Conservation (phyloP, 305 asterid genomes). For the Fraxinus floribunda region DNA sequence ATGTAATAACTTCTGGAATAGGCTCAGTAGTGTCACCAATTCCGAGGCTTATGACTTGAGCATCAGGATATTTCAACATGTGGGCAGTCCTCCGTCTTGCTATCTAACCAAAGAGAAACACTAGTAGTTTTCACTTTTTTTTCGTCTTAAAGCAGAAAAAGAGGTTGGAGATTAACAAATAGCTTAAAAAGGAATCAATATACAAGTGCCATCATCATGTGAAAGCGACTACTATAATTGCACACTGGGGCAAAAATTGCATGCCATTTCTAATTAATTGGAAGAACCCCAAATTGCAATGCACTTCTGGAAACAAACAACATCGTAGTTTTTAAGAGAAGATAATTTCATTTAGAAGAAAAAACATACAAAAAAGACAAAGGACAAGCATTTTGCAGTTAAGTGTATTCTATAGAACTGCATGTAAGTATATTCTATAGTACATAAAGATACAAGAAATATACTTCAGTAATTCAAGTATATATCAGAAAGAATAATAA, state of each 20-base stretch:
- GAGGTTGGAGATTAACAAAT: neutral
- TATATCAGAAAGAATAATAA: neutral
- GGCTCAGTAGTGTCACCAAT: slow-evolving; percentile 99
- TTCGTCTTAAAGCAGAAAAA: slow-evolving; percentile 12
- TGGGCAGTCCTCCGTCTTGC: slow-evolving; percentile 86
- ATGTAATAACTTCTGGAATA: slow-evolving; percentile 80
- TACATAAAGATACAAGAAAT: neutral
- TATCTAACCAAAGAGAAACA: slow-evolving; percentile 45
- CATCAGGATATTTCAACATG: slow-evolving; percentile 75
- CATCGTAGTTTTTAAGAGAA: neutral
- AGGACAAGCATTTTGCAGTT: neutral
- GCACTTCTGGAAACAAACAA: neutral
- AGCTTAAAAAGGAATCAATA: slow-evolving; percentile 2
- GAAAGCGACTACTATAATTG: neutral
- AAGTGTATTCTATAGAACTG: neutral
- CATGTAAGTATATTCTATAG: neutral
- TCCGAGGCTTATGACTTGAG: slow-evolving; percentile 91
- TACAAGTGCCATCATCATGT: neutral
- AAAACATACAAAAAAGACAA: neutral
- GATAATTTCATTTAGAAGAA: neutral
- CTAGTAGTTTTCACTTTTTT: slow-evolving; percentile 10
- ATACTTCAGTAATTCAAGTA: neutral
- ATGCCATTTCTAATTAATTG: neutral
- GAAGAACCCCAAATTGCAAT: neutral
- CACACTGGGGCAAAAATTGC: neutral